phyloP scores from a whole-genome alignment of 1,139 yeast genomes.

The Kodamaea fungicola region DNA sequence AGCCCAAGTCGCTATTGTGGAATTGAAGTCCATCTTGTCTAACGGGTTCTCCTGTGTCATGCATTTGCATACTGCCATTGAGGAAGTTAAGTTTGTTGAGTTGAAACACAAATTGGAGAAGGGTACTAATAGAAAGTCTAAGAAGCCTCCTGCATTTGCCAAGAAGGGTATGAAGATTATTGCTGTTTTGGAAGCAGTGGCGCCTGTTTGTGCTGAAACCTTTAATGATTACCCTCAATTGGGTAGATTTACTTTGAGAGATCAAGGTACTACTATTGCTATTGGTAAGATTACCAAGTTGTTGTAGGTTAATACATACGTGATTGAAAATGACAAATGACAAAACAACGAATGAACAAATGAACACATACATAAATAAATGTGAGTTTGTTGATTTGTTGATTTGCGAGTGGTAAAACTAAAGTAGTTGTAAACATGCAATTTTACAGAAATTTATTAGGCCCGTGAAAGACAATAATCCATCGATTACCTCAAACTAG shows the following conservation, averaged over 20 bases:
- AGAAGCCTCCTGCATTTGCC: conserved; percentile 97
- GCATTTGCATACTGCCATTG: conserved; percentile 98
- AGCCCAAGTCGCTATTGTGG: conserved; percentile 97
- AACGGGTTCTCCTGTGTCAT: conserved; percentile 96
- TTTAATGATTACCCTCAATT: conserved; percentile 90
- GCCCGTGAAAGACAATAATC: not conserved
- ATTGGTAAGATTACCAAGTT: conserved; percentile 91
- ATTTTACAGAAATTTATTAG: not conserved
- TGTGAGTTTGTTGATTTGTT: no score
- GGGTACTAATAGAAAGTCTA: conserved; percentile 94
- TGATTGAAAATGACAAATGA: no score
- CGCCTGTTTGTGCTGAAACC: conserved; percentile 90
- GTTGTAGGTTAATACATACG: conserved; percentile 31
- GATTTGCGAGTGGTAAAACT: not conserved
- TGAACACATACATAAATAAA: no score
- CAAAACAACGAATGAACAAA: no score
- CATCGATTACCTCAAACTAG: no score
- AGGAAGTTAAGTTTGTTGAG: conserved; percentile 81
- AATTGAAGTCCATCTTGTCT: conserved; percentile 87
- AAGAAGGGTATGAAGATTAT: conserved; percentile 98
- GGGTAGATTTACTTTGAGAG: conserved; percentile 97
- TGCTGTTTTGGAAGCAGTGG: conserved; percentile 81
- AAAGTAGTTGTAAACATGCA: not conserved
- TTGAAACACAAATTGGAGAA: conserved; percentile 91
- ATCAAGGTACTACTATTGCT: conserved; percentile 96